Evolutionary conservation across 73 alveolate genomes (phyloP).

Genomic region (Diophrys sp.): DNA sequence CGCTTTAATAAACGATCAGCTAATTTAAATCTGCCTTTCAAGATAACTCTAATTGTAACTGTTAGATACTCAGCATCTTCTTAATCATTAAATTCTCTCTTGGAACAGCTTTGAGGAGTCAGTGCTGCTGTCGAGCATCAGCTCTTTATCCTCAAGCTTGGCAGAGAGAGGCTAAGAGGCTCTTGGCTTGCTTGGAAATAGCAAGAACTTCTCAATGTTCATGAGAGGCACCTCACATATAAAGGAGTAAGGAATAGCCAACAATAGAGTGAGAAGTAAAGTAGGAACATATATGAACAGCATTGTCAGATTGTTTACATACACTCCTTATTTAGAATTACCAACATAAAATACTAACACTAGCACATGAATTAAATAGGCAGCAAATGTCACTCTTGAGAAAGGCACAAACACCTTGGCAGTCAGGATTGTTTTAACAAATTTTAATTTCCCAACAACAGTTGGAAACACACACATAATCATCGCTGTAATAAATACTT

Average conservation of each 20-base stretch:
- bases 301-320: not conserved
- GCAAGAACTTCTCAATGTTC: conserved; percentile 24
- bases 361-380: conserved; percentile 47
- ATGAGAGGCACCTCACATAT: conserved; percentile 32
- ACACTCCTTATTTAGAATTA: not conserved
- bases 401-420: conserved; percentile 30
- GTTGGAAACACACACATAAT: conserved; percentile 48
- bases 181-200: conserved; percentile 20
- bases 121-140: too few species aligned
- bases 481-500: conserved; percentile 44
- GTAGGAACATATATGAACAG: conserved; percentile 1
- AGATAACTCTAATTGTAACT: too few species aligned
- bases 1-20: too few species aligned
- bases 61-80: too few species aligned
- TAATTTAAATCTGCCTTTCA: too few species aligned
- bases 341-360: conserved; percentile 4
- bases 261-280: not conserved
- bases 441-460: conserved; percentile 43
- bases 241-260: conserved; percentile 27
- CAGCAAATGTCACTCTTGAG: conserved; percentile 51
- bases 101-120: too few species aligned
- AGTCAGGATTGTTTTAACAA: conserved; percentile 22
- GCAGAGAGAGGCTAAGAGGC: too few species aligned
- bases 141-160: too few species aligned
- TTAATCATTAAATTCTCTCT: too few species aligned